phyloP scores from a whole-genome alignment of 257 asterid genomes.

The Scutellaria galericulata region DNA sequence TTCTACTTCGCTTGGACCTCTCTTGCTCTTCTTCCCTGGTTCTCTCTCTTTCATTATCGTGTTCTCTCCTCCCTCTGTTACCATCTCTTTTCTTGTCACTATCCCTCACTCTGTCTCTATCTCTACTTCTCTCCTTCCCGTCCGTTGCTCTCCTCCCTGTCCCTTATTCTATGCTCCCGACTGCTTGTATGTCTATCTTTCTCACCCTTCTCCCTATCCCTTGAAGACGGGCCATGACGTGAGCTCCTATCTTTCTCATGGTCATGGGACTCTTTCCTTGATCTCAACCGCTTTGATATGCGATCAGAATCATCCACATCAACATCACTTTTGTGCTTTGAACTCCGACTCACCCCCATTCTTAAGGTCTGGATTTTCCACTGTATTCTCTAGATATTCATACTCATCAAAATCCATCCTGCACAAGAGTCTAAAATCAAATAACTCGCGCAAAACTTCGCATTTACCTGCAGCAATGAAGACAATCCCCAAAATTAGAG shows the following conservation, averaged over 20 bases:
- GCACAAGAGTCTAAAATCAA: neutral
- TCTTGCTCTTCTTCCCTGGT: conserved; percentile 51
- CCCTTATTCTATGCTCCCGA: conserved; percentile 45
- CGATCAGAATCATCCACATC: conserved; percentile 47
- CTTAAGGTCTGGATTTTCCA: conserved; percentile 53
- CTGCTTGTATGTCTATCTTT: conserved; percentile 40
- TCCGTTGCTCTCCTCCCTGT: conserved; percentile 23
- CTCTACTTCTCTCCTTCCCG: conserved; percentile 33
- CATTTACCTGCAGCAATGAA: conserved; percentile 27
- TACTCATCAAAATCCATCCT: conserved; percentile 67
- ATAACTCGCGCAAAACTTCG: conserved; percentile 17
- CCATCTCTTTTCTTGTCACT: conserved; percentile 46
- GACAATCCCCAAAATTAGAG: conserved; percentile 22
- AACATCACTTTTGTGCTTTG: conserved; percentile 52
- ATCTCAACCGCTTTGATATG: conserved; percentile 44
- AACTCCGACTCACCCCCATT: conserved; percentile 48
- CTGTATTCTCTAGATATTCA: conserved; percentile 56
- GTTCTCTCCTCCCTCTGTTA: conserved; percentile 51
- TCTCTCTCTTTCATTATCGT: conserved; percentile 47
- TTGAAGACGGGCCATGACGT: conserved; percentile 44
- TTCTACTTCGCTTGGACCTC: conserved; percentile 48
- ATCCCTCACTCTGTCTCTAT: conserved; percentile 46
- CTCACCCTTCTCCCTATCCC: conserved; percentile 55
- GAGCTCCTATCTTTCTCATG: conserved; percentile 50
- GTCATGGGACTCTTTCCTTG: conserved; percentile 49